phyloP scores from a whole-genome alignment of 2,329 filamentous ascomycete genomes.

The Aspergillus caelatus region DNA sequence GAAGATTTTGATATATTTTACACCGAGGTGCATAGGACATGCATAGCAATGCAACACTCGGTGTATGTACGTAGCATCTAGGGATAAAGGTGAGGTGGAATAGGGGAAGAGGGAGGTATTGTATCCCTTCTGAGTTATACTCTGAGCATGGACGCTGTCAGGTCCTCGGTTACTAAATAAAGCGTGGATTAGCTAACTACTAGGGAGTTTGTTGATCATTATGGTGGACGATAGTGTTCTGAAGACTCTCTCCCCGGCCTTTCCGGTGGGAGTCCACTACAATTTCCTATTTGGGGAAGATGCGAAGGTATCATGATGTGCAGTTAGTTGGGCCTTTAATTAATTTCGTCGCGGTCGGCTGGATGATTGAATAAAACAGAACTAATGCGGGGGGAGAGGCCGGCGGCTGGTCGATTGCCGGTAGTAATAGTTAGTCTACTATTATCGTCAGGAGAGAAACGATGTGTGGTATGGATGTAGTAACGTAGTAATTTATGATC shows the following conservation, averaged over 20 bases:
- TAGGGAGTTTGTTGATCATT: not conserved
- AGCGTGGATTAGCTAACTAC: not conserved
- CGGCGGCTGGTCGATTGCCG: not conserved
- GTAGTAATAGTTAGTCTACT: not conserved
- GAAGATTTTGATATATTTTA: not conserved
- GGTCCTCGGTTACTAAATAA: not conserved
- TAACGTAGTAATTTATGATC: too few relatives aligned
- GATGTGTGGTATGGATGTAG: too few relatives aligned
- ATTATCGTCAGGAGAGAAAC: too few relatives aligned
- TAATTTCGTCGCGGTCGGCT: not conserved
- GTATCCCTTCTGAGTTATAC: not conserved
- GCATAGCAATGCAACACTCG: not conserved
- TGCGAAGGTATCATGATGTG: not conserved
- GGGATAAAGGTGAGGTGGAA: not conserved
- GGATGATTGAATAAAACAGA: not conserved
- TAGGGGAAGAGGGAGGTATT: not conserved
- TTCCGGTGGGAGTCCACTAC: not conserved
- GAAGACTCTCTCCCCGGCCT: not conserved
- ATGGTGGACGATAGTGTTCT: not conserved
- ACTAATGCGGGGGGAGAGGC: not conserved
- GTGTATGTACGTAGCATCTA: not conserved
- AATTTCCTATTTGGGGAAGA: not conserved
- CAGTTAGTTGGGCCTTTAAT: not conserved
- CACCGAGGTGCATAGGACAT: not conserved
- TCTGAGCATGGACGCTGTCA: not conserved